Percentiles rank a stretch among this genome's conserved stretches.
These are phyloP conservation scores for Sugiyamaella chiloensis DNA, from an alignment of 805 yeast species.

Conservation along the genomic window DNA sequence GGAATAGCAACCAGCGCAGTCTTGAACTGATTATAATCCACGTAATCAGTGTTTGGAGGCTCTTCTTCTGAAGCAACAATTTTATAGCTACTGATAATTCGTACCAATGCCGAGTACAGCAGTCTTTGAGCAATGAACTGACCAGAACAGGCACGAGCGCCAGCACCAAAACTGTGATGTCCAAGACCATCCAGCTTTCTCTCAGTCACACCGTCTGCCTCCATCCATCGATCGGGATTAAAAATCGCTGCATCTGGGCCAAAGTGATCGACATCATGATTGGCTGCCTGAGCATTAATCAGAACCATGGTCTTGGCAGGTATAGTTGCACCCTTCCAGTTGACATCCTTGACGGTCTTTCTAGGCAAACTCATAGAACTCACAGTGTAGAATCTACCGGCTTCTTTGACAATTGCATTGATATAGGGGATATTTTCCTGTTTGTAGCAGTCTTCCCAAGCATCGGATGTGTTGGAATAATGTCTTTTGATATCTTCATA, in stretches of 20 bases:
- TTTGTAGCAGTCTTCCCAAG: constrained; percentile 27
- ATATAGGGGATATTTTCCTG: constrained; percentile 46
- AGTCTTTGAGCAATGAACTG: constrained; percentile 57
- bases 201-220: constrained; percentile 23
- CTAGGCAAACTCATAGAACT: constrained; percentile 67
- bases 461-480: constrained; percentile 30
- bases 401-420: constrained; percentile 60
- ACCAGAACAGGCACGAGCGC: constrained; percentile 66
- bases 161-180: constrained; percentile 46
- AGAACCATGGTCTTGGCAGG: constrained; percentile 55
- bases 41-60: constrained; percentile 28
- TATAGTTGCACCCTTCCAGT: constrained; percentile 40
- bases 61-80: constrained; percentile 31
- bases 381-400: constrained; percentile 60
- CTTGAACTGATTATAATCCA: constrained; percentile 25
- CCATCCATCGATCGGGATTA: constrained; percentile 33
- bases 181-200: constrained; percentile 21
- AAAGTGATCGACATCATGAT: constrained; percentile 48
- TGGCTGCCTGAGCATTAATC: constrained; percentile 70
- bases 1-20: constrained; percentile 28
- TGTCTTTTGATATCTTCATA: constrained; percentile 38
- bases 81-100: constrained; percentile 48
- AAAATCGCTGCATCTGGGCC: constrained; percentile 28
- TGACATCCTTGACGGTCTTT: constrained; percentile 50
- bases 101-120: constrained; percentile 50